Base-by-base conservation (phyloP, 2,329 filamentous ascomycete species). In the Beauveria asiatica region DNA sequence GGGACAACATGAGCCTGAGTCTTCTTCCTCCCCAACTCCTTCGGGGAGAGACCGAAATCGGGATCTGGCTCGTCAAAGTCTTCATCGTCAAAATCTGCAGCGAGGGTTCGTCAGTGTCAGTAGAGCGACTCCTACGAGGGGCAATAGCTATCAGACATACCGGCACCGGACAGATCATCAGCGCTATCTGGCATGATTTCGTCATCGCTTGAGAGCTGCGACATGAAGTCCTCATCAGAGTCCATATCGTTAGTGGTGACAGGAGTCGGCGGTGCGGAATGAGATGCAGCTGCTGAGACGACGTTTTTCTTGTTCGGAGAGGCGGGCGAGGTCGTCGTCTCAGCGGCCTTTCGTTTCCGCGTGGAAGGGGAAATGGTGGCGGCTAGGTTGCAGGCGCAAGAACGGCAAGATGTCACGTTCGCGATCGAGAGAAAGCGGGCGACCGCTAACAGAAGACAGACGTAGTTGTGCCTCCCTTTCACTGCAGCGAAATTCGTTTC, bases 211-310 rank as follows among this genome's bases (percentile, higher is more conserved):
- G 90, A 93, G 67, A 87, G 80, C 70, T 86, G 85, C 67, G 89
- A 95, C 83, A 94, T 88, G 74, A 92, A 92, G 62, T 97, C 93
- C 70, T 97, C 92, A 68, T 97, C 93, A 9, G 92, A 97, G 77
- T 96, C 92, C 92, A 97, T 97, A 64, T 79, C 83, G 23, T 70
- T 70, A n/a, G 73, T 76, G 53, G 83, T 86, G 62, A 81, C 73
- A 30, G 83, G 81, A 5, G 83, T 83, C 17, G 82, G 82, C 23
- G 85, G 84, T 45, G 83, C 81, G 48, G 77, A 75, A 61, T 65
- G 56, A 50, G 66, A 64, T 42, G 65, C 62, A 72, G 76, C 75
- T 68, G 78, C 78, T 76, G 81, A 82, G 78, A 79, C 78, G 77
- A 80, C 76, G 71, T 78, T 72, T 75, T 78, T 81, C 77, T 83